Evolutionary conservation across 192 early-diverging fungal genomes (phyloP).

Genomic region (Linnemannia zychae): DNA sequence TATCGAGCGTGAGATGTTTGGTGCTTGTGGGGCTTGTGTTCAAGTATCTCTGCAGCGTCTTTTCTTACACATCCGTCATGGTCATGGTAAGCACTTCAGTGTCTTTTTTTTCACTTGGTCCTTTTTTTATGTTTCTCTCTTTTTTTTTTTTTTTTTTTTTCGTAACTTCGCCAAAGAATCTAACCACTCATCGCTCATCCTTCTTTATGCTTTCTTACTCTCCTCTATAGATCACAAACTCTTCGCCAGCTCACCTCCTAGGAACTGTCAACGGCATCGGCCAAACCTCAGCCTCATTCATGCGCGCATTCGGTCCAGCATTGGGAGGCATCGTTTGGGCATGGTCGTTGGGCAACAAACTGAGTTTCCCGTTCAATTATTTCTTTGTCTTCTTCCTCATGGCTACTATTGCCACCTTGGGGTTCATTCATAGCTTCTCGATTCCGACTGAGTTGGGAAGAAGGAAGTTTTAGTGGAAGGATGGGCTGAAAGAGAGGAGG

Average conservation of each 20-base stretch:
- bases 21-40: conserved; percentile 22
- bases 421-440: conserved; percentile 50
- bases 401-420: conserved; percentile 51
- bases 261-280: conserved; percentile 72
- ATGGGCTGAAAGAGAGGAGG: background rate
- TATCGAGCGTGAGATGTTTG: conserved; percentile 4
- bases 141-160: background rate
- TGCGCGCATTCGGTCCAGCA: conserved; percentile 66
- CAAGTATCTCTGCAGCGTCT: conserved; percentile 43
- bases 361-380: conserved; percentile 67
- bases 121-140: background rate
- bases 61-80: conserved; percentile 63
- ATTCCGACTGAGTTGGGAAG: conserved; percentile 45
- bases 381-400: conserved; percentile 68
- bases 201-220: background rate
- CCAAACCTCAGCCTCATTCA: conserved; percentile 64
- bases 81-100: conserved; percentile 60
- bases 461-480: background rate
- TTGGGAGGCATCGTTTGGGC: conserved; percentile 68
- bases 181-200: background rate
- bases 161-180: background rate
- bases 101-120: background rate
- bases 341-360: conserved; percentile 63
- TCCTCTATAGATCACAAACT: conserved; percentile 62
- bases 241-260: conserved; percentile 59